Evolutionary conservation across 2,329 filamentous ascomycete genomes (phyloP).

Genomic region (Colletotrichum lupini): DNA sequence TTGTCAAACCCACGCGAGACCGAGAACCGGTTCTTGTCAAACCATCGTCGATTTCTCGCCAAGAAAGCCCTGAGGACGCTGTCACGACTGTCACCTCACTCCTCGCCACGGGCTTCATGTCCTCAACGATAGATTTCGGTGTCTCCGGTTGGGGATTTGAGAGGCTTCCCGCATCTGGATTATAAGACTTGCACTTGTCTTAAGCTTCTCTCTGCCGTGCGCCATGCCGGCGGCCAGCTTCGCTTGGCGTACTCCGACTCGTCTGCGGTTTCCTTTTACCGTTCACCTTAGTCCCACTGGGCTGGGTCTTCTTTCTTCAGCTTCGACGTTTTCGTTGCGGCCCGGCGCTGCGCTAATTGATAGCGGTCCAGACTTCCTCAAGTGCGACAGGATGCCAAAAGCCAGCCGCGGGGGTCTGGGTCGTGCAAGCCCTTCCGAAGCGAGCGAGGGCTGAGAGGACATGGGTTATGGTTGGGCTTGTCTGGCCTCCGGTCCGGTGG

Average conservation of each 20-base stretch:
- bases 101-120: background rate
- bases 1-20: slow-evolving; percentile 16
- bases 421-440: slow-evolving; percentile 2
- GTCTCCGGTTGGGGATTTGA: background rate
- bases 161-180: background rate
- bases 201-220: slow-evolving; percentile 9
- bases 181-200: background rate
- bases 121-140: slow-evolving; percentile 4
- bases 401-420: background rate
- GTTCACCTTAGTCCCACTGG: background rate
- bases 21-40: background rate
- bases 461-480: background rate
- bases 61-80: background rate
- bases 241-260: background rate
- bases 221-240: background rate
- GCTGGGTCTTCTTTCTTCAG: slow-evolving; percentile 12
- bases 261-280: slow-evolving; percentile 19
- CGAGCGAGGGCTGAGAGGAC: slow-evolving; percentile 1
- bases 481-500: slow-evolving; percentile 6
- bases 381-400: background rate
- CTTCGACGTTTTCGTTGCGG: slow-evolving; percentile 29
- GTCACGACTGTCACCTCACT: slow-evolving; percentile 1
- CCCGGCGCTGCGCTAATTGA: slow-evolving; percentile 5
- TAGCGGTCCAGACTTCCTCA: slow-evolving; percentile 1
- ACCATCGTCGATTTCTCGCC: background rate